Base-by-base conservation (phyloP, 371 early-diverging fungal species). In the Basidiobolus heterosporus region DNA sequence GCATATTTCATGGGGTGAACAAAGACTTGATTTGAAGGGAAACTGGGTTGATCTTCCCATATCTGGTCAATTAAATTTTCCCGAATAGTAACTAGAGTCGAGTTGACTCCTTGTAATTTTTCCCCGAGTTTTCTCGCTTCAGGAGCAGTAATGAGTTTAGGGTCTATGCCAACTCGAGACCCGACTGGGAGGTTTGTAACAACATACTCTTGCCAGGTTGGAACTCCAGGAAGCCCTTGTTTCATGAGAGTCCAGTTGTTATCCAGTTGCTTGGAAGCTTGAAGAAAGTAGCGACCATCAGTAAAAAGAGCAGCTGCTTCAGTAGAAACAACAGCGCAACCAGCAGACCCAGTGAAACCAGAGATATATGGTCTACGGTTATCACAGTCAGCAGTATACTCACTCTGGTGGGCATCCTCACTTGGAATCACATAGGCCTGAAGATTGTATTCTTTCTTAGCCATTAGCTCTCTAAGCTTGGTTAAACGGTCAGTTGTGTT, bases 311-410 rank as follows among this genome's bases (percentile, higher is more conserved):
- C 80, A 18, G 86, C 86, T 19, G 69, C 50, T 16, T 74, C 69
- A 17, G 56, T 41, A 9, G 84, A 75, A 17, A 90, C 78, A 38
- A 94, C 70, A 3, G 88, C 88, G 44, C 74, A 69, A 16, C 85
- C 98, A 35, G 98, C 95, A 9, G 96, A 94, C 11, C 99, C 99
- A 47, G 86, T 90, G 59, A 99, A 99, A 20, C 95, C 95, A 1
- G 90, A 87, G 57, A 99, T 91, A 73, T 76, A 93, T 17, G 70
- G 72, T n/a, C 98, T 80, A 40, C 98, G 82, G 46, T 74, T 75
- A 58, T 99, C 97, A 54, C 84, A 81, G 9, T 70, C 76, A 20
- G 94, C 91, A 51, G 92, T 85, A 56, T 98, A 98, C 66, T 99
- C 99, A 66, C 90, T 94, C 83, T 92, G 91, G 60, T 95, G 94